Conservation (phyloP, 2,329 filamentous ascomycete genomes). For the Nectriaceae sp. region DNA sequence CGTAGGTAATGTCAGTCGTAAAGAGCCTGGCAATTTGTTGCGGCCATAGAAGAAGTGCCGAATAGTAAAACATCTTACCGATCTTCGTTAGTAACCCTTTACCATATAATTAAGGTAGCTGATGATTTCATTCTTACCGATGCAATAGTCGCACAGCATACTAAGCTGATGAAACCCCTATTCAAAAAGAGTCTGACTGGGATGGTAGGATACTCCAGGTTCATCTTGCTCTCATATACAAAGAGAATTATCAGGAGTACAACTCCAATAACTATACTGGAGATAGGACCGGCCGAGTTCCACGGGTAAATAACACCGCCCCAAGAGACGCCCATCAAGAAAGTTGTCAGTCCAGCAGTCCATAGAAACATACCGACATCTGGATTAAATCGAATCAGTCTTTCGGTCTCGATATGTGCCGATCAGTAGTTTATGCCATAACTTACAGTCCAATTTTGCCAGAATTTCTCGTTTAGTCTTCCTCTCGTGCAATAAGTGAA, state of each 20-base stretch:
- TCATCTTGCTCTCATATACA: conserved; percentile 37
- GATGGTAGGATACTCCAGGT: conserved; percentile 38
- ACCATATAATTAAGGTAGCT: background rate
- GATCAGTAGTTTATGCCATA: background rate
- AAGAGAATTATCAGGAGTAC: conserved; percentile 37
- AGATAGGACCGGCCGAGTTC: conserved; percentile 42
- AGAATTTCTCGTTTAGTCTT: conserved; percentile 38
- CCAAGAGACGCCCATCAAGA: conserved; percentile 49
- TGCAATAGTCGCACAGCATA: conserved; percentile 37
- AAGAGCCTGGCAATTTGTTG: conserved; percentile 38
- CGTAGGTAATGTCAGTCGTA: conserved; percentile 36
- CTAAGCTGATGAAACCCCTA: conserved; percentile 37
- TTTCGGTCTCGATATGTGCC: no score
- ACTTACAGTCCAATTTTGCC: conserved; percentile 37
- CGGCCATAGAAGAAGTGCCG: conserved; percentile 37
- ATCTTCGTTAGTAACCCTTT: background rate
- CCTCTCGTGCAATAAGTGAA: conserved; percentile 39
- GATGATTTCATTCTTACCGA: conserved; percentile 29
- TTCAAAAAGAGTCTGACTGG: conserved; percentile 40
- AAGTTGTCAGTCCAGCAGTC: conserved; percentile 44
- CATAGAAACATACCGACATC: conserved; percentile 47
- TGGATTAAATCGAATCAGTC: background rate
- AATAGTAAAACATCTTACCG: conserved; percentile 12
- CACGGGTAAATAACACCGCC: conserved; percentile 45
- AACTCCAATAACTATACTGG: conserved; percentile 37